Evolutionary conservation across 2,329 filamentous ascomycete genomes (phyloP).

Genomic region (Colletotrichum orbiculare): DNA sequence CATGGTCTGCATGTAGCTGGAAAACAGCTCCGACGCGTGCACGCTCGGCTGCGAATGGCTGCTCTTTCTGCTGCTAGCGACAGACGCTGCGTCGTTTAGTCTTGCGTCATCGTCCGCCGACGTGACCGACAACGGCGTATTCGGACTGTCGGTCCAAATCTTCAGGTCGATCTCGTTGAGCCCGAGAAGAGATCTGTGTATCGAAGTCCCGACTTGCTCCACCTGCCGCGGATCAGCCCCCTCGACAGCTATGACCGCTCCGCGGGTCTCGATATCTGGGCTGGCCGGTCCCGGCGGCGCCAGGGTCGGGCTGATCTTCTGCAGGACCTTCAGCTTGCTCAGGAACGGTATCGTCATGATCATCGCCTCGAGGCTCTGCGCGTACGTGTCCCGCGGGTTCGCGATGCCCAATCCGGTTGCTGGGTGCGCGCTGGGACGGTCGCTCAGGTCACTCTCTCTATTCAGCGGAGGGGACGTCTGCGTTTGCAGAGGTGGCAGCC

Average conservation of each 20-base stretch:
- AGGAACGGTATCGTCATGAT: constrained; percentile 80
- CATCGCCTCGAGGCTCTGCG: constrained; percentile 71
- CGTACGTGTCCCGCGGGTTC: constrained; percentile 44
- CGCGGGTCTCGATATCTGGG: constrained; percentile 63
- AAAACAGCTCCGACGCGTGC: constrained; percentile 54
- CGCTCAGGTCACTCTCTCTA: constrained; percentile 29
- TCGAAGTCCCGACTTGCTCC: constrained; percentile 68
- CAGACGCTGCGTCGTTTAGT: constrained; percentile 23
- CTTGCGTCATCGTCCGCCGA: constrained; percentile 33
- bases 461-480: constrained; percentile 43
- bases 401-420: constrained; percentile 42
- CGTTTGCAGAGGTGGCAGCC: constrained; percentile 65
- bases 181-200: constrained; percentile 70
- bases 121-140: constrained; percentile 27
- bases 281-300: constrained; percentile 45
- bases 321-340: constrained; percentile 81
- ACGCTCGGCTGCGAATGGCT: constrained; percentile 31
- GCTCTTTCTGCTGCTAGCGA: constrained; percentile 35
- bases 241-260: constrained; percentile 85
- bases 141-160: constrained; percentile 54
- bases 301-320: constrained; percentile 79
- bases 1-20: constrained; percentile 75
- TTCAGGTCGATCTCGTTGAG: constrained; percentile 55
- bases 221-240: constrained; percentile 69
- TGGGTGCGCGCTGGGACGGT: constrained; percentile 38